A percentile compares a stretch with the other conserved stretches of the same genome.
phyloP scores from a whole-genome alignment of 208 protist species.

The Wallacemonas collosoma region DNA sequence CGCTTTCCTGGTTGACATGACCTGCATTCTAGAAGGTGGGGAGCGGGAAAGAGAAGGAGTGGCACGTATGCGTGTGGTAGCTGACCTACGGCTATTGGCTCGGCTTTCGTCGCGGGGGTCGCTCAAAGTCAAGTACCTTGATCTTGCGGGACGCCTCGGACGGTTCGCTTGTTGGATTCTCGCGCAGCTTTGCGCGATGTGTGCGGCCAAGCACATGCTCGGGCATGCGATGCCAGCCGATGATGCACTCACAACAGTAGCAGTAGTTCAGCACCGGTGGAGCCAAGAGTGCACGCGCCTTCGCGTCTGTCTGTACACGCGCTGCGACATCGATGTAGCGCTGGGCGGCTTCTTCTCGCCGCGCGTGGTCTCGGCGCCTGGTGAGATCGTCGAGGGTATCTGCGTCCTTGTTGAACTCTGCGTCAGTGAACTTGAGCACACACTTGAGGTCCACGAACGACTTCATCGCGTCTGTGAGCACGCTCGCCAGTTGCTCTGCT shows the following conservation, averaged over 20 bases:
- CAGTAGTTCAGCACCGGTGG: slow-evolving; percentile 87
- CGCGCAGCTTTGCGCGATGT: slow-evolving; percentile 40
- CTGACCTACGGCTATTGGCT: neutral
- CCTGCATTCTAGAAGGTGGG: neutral
- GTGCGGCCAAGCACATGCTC: slow-evolving; percentile 68
- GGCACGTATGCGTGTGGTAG: neutral
- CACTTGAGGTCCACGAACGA: slow-evolving; percentile 76
- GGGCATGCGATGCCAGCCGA: slow-evolving; percentile 76
- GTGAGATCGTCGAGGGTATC: slow-evolving; percentile 37
- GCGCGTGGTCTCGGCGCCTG: slow-evolving; percentile 40
- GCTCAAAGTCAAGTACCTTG: slow-evolving; percentile 34
- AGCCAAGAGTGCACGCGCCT: slow-evolving; percentile 32
- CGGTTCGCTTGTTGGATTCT: slow-evolving; percentile 36
- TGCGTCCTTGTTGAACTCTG: slow-evolving; percentile 39
- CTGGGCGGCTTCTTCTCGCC: slow-evolving; percentile 31
- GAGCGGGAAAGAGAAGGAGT: neutral
- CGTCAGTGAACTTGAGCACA: slow-evolving; percentile 62
- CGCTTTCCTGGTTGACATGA: neutral
- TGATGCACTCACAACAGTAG: slow-evolving; percentile 66
- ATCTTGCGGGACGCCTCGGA: slow-evolving; percentile 27
- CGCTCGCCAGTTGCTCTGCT: slow-evolving; percentile 1
- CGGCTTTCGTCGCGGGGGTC: slow-evolving; percentile 22
- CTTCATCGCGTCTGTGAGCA: slow-evolving; percentile 66
- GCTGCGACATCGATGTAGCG: slow-evolving; percentile 27
- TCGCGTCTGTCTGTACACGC: slow-evolving; percentile 29